Conservation (phyloP, 2,329 filamentous ascomycete species). For the Thielaviopsis euricoi region DNA sequence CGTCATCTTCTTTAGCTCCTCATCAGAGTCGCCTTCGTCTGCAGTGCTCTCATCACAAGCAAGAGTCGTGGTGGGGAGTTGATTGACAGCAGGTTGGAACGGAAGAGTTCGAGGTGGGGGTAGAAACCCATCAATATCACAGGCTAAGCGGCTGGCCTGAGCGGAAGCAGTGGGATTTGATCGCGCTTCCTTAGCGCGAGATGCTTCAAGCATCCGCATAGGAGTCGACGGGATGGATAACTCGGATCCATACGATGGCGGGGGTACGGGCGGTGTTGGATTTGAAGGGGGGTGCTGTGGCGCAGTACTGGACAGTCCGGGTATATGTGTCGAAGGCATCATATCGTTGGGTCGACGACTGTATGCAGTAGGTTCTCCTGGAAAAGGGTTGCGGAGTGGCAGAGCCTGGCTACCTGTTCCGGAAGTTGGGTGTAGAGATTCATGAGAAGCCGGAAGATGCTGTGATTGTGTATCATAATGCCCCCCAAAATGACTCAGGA, state of each 20-base stretch:
- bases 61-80: not conserved
- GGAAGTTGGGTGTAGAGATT: not conserved
- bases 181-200: not conserved
- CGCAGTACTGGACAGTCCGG: not conserved
- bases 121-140: slow-evolving; percentile 4
- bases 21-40: not conserved
- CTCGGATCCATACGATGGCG: not conserved
- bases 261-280: not conserved
- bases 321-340: not conserved
- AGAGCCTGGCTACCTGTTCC: not conserved
- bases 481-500: not conserved
- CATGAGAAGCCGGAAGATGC: not conserved
- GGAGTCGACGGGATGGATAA: not conserved
- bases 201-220: not conserved
- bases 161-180: not conserved
- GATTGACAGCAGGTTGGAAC: not conserved
- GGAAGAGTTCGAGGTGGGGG: slow-evolving; percentile 9
- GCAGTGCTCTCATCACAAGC: not conserved
- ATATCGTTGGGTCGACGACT: not conserved
- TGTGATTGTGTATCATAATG: not conserved
- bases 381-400: not conserved
- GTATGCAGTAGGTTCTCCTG: not conserved
- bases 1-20: not conserved
- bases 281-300: not conserved
- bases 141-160: not conserved